These are phyloP conservation scores for Stramenopiles sp. DNA, from an alignment of 352 stramenopile species.

Conservation along the genomic window DNA sequence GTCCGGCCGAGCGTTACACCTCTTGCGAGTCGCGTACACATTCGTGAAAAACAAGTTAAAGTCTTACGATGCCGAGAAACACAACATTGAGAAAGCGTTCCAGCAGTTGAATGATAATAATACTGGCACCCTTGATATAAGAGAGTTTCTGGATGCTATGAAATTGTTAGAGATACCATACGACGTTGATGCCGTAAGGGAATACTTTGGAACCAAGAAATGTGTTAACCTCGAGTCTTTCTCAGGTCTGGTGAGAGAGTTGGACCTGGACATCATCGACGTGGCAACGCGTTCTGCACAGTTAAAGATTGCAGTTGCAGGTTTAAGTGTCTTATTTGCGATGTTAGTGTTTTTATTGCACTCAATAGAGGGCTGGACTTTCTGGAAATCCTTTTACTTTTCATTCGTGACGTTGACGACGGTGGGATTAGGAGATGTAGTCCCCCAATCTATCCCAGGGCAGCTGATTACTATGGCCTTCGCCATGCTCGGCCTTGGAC, in stretches of 20 bases:
- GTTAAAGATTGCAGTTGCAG: neutral
- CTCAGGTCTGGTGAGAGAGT: neutral
- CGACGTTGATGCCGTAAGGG: neutral
- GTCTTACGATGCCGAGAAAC: neutral
- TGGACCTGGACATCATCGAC: neutral
- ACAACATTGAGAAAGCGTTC: conserved; percentile 4
- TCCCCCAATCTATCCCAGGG: conserved; percentile 45
- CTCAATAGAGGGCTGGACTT: neutral
- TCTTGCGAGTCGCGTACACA: neutral
- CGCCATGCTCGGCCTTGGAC: neutral
- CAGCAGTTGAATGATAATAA: neutral
- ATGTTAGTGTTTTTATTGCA: neutral
- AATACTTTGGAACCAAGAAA: neutral
- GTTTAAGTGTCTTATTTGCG: neutral
- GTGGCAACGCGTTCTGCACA: neutral
- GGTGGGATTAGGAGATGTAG: conserved; percentile 57
- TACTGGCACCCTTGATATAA: neutral
- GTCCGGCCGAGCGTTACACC: neutral
- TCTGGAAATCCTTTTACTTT: neutral
- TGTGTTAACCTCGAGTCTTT: neutral
- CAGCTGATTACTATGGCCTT: conserved; percentile 40
- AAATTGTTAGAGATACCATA: neutral
- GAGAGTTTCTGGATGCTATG: neutral
- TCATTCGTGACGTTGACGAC: conserved; percentile 43
- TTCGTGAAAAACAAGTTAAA: neutral